phyloP scores from a whole-genome alignment of 768 basidiomycete genomes.

The Naganishia friedmannii region DNA sequence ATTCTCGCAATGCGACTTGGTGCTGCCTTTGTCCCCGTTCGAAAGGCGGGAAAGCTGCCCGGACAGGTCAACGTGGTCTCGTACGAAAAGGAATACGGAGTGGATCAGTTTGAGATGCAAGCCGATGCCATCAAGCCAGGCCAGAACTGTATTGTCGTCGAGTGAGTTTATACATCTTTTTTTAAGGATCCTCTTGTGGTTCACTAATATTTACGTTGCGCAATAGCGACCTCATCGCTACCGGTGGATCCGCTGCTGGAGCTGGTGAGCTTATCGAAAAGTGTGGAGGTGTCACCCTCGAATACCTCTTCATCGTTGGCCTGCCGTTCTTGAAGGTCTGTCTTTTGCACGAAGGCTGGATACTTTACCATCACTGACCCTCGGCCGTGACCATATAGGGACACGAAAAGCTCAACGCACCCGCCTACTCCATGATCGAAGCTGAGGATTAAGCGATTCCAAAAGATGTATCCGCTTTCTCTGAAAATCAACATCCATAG shows the following conservation, averaged over 20 bases:
- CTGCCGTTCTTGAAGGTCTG: slow-evolving; percentile 50
- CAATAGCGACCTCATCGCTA: slow-evolving; percentile 80
- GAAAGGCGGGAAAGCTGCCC: slow-evolving; percentile 93
- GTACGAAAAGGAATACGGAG: slow-evolving; percentile 91
- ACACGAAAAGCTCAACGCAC: slow-evolving; percentile 73
- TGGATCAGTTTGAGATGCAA: slow-evolving; percentile 96
- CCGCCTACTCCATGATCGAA: slow-evolving; percentile 83
- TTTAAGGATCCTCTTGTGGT: not conserved
- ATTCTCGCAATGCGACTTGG: slow-evolving; percentile 84
- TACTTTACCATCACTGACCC: not conserved
- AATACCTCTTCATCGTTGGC: slow-evolving; percentile 93
- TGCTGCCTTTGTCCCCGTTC: slow-evolving; percentile 91
- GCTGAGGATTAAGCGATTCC: slow-evolving; percentile 58
- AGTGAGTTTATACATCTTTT: slow-evolving; percentile 52
- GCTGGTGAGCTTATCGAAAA: slow-evolving; percentile 83
- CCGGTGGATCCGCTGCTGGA: slow-evolving; percentile 90
- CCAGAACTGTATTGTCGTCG: slow-evolving; percentile 79
- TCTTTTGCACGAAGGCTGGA: not conserved
- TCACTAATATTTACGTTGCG: not conserved
- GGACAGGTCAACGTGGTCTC: slow-evolving; percentile 70
- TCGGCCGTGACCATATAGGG: slow-evolving; percentile 59
- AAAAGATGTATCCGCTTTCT: not conserved
- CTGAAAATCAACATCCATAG: slow-evolving; percentile 2
- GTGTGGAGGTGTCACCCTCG: slow-evolving; percentile 77
- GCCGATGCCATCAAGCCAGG: slow-evolving; percentile 75